These are phyloP conservation scores for Pyricularia grisea DNA, from an alignment of 2,329 filamentous ascomycete species.

Conservation along the genomic window DNA sequence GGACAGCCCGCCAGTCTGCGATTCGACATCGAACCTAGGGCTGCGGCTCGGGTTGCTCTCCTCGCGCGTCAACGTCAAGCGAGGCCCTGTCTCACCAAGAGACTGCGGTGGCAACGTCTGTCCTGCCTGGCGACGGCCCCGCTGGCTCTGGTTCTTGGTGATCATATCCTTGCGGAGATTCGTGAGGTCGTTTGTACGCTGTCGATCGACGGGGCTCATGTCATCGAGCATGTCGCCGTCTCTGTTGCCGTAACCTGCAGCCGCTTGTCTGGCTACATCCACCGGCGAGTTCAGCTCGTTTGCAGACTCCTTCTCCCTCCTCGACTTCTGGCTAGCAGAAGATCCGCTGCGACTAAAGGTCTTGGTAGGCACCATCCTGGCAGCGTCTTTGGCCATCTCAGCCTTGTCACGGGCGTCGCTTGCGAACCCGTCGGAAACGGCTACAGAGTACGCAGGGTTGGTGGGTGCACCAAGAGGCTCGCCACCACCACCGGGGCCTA, in stretches of 20 bases:
- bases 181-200: conserved; percentile 26
- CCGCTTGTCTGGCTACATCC: conserved; percentile 18
- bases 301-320: conserved; percentile 32
- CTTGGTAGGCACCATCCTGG: conserved; percentile 50
- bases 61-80: conserved; percentile 1
- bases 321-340: conserved; percentile 12
- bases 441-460: conserved; percentile 75
- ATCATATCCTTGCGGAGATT: conserved; percentile 18
- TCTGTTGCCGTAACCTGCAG: conserved; percentile 26
- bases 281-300: conserved; percentile 32
- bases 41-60: not conserved
- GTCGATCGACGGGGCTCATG: conserved; percentile 22
- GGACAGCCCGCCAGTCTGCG: not conserved
- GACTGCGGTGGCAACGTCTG: conserved; percentile 29
- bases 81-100: conserved; percentile 8
- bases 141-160: conserved; percentile 32
- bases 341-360: conserved; percentile 11
- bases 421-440: conserved; percentile 62
- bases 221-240: conserved; percentile 25
- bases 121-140: conserved; percentile 35
- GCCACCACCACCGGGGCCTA: conserved; percentile 65
- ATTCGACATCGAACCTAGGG: conserved; percentile 1
- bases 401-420: conserved; percentile 51
- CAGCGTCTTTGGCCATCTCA: conserved; percentile 50
- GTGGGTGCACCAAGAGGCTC: conserved; percentile 53